Conservation (phyloP, 805 yeast genomes). For the Nakazawaea populi region DNA sequence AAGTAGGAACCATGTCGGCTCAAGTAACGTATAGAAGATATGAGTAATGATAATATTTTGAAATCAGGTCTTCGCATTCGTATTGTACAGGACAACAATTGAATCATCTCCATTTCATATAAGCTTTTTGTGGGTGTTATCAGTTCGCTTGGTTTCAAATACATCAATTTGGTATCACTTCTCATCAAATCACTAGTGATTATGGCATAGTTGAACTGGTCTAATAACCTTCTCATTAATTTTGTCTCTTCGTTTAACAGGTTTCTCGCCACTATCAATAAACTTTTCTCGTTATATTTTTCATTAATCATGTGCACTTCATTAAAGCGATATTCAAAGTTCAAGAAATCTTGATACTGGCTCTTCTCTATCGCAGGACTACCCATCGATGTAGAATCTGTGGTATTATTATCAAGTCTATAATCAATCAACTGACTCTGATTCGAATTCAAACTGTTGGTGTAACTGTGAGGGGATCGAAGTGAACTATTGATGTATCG, state of each 20-base stretch:
- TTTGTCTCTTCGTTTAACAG: not conserved
- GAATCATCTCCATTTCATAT: not conserved
- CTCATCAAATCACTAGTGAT: constrained; percentile 3
- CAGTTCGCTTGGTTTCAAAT: not conserved
- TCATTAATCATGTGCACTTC: not conserved
- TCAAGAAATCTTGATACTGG: not conserved
- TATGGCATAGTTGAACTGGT: constrained; percentile 5
- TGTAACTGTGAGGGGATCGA: not conserved
- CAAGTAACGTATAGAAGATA: not conserved
- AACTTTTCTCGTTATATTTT: not conserved
- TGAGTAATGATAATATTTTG: not conserved
- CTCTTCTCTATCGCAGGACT: not conserved
- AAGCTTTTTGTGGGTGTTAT: not conserved
- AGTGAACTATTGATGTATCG: not conserved
- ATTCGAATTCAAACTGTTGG: not conserved
- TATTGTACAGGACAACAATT: not conserved
- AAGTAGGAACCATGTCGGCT: not conserved
- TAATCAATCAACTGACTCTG: not conserved
- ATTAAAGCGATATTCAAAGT: not conserved
- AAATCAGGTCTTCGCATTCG: not conserved
- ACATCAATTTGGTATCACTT: not conserved
- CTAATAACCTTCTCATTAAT: not conserved
- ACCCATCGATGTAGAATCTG: not conserved
- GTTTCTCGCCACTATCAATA: constrained; percentile 1
- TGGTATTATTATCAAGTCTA: not conserved